Percentiles rank a stretch among this genome's conserved stretches.
Conservation (phyloP, 192 early-diverging fungal genomes). For the Podila horticola region DNA sequence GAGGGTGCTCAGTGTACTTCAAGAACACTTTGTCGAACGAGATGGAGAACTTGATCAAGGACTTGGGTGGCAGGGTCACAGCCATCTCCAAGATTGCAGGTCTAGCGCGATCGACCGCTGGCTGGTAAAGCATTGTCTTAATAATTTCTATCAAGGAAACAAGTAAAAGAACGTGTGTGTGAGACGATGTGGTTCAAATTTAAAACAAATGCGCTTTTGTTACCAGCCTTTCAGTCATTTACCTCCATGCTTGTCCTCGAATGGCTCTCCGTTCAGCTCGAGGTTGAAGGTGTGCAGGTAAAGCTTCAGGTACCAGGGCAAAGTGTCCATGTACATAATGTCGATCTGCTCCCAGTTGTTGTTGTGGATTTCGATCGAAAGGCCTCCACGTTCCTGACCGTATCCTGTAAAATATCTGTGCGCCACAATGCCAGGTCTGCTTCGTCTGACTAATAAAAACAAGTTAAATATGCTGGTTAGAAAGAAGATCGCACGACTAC, state of each 20-base stretch:
- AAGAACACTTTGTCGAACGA: constrained; percentile 94
- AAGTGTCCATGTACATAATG: constrained; percentile 76
- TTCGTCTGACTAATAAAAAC: constrained; percentile 17
- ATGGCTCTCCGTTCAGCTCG: constrained; percentile 44
- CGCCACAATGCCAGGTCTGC: constrained; percentile 58
- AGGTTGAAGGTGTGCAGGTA: constrained; percentile 90
- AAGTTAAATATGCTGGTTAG: neutral
- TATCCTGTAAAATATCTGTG: constrained; percentile 80
- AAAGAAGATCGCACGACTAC: constrained; percentile 6
- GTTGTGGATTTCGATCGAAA: constrained; percentile 82
- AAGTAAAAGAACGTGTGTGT: neutral
- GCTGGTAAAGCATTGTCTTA: constrained; percentile 73
- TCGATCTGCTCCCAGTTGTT: constrained; percentile 54
- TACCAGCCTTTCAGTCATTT: too few relatives aligned
- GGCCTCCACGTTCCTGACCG: constrained; percentile 87
- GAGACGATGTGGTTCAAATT: neutral
- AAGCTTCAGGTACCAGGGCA: constrained; percentile 94
- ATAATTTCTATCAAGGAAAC: constrained; percentile 55
- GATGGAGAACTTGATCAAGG: constrained; percentile 73
- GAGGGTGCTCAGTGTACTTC: constrained; percentile 95
- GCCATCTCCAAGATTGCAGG: constrained; percentile 84
- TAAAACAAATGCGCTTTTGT: too few relatives aligned
- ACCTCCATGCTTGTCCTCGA: constrained; percentile 20
- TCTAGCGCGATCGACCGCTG: constrained; percentile 81
- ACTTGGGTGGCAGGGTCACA: constrained; percentile 74